Evolutionary conservation across 2,329 filamentous ascomycete species (phyloP).

Genomic region (Moelleriella libera): DNA sequence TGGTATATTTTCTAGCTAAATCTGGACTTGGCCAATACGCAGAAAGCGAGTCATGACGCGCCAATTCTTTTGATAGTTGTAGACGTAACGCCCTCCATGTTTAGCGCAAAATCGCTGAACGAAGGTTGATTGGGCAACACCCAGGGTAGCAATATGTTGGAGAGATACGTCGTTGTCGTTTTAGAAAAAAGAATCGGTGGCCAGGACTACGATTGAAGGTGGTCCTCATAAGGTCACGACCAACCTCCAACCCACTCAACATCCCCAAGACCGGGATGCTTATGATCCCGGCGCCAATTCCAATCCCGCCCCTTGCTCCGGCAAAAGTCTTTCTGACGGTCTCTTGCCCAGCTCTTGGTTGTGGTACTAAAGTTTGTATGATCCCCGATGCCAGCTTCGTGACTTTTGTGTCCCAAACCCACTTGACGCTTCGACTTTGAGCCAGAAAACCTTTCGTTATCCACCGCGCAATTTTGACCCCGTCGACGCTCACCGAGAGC

Average conservation of each 20-base stretch:
- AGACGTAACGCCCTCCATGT: not conserved
- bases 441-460: conserved; percentile 35
- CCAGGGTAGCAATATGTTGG: no score
- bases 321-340: conserved; percentile 37
- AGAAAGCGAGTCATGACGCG: conserved; percentile 42
- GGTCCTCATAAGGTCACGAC: conserved; percentile 41
- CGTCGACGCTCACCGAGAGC: conserved; percentile 74
- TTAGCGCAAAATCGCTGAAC: no score
- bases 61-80: not conserved
- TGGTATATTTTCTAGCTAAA: conserved; percentile 38
- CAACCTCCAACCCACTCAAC: conserved; percentile 94
- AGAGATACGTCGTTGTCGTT: not conserved
- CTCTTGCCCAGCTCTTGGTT: conserved; percentile 20
- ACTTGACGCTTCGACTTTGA: conserved; percentile 32
- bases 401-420: conserved; percentile 32
- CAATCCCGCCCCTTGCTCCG: conserved; percentile 45
- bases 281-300: conserved; percentile 45
- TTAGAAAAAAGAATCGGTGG: conserved; percentile 5
- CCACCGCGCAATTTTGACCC: conserved; percentile 40
- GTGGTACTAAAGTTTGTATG: conserved; percentile 25
- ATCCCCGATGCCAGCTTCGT: conserved; percentile 34
- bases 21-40: conserved; percentile 40
- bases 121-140: no score
- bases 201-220: conserved; percentile 47
- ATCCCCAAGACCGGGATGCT: conserved; percentile 56